A percentile compares a stretch with the other conserved stretches of the same genome.
These are phyloP conservation scores for Drosera capensis DNA, from an alignment of 148 eudicot species.

Conservation along the genomic window DNA sequence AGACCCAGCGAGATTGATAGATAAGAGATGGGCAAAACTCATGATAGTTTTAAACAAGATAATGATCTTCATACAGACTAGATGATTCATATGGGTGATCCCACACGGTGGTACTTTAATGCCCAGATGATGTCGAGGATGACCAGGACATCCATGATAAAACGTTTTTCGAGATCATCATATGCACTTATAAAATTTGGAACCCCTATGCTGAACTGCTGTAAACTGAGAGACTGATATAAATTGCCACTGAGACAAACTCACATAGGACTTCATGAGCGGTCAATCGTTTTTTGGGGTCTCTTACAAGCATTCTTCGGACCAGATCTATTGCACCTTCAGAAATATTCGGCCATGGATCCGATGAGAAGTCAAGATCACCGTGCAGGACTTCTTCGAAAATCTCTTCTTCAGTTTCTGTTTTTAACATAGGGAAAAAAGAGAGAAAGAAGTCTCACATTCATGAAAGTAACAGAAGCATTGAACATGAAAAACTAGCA, in stretches of 20 bases:
- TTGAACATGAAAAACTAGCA: neutral
- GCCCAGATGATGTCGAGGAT: no score
- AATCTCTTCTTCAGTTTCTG: slow-evolving; percentile 73
- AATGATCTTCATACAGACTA: no score
- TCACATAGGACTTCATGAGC: slow-evolving; percentile 86
- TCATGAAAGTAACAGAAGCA: neutral
- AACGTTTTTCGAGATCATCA: no score
- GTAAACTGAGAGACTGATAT: no score
- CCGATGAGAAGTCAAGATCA: slow-evolving; percentile 73
- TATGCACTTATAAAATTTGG: no score
- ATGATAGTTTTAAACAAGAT: no score
- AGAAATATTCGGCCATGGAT: slow-evolving; percentile 87
- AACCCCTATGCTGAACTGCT: no score
- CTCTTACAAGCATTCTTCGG: slow-evolving; percentile 72
- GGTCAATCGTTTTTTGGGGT: slow-evolving; percentile 57
- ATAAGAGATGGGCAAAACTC: no score
- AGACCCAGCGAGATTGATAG: no score
- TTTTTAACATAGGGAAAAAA: slow-evolving; percentile 2
- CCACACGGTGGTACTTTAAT: no score
- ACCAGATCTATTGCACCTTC: slow-evolving; percentile 81
- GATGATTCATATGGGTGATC: no score
- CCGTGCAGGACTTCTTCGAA: slow-evolving; percentile 84
- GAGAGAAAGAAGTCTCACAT: neutral
- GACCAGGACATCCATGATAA: no score
- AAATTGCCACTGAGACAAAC: slow-evolving; percentile 21